phyloP scores from a whole-genome alignment of 2,329 filamentous ascomycete species.

The Gaeumannomyces sp. region DNA sequence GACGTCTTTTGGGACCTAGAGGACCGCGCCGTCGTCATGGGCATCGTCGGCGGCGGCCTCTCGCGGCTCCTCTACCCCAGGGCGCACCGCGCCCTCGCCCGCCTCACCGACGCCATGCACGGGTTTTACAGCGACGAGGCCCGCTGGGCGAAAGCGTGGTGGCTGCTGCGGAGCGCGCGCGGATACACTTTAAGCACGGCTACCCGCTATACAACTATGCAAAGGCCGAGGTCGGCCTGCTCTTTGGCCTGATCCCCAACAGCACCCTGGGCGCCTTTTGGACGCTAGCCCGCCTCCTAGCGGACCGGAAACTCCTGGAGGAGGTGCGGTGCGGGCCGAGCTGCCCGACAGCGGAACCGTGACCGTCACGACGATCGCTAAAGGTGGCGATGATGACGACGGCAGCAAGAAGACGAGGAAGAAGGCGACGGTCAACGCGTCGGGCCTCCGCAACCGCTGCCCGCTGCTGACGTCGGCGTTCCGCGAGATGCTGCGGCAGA shows the following conservation, averaged over 20 bases:
- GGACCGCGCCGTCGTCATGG: too few species aligned
- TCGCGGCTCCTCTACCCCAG: too few species aligned
- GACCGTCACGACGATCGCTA: not conserved
- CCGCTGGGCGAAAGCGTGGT: not conserved
- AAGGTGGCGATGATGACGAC: too few species aligned
- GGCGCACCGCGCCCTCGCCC: not conserved
- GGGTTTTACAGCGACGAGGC: conserved; percentile 2
- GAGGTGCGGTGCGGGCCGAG: conserved; percentile 7
- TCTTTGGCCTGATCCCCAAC: conserved; percentile 7
- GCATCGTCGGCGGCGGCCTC: too few species aligned
- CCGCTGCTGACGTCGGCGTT: conserved; percentile 8
- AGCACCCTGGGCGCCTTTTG: conserved; percentile 9
- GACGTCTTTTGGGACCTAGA: too few species aligned
- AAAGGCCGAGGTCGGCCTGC: conserved; percentile 7
- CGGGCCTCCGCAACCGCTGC: conserved; percentile 1
- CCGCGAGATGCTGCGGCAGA: conserved; percentile 12
- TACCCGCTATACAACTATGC: not conserved
- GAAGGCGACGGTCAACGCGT: conserved; percentile 19
- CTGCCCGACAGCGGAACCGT: not conserved
- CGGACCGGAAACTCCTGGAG: not conserved
- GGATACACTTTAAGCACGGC: conserved; percentile 1
- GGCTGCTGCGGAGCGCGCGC: conserved; percentile 2
- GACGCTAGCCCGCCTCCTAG: conserved; percentile 3
- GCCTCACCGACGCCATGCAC: conserved; percentile 2
- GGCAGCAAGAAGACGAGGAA: not conserved